These are phyloP conservation scores for Pseudofabraea citricarpa DNA, from an alignment of 2,329 filamentous ascomycete genomes.

Conservation along the genomic window DNA sequence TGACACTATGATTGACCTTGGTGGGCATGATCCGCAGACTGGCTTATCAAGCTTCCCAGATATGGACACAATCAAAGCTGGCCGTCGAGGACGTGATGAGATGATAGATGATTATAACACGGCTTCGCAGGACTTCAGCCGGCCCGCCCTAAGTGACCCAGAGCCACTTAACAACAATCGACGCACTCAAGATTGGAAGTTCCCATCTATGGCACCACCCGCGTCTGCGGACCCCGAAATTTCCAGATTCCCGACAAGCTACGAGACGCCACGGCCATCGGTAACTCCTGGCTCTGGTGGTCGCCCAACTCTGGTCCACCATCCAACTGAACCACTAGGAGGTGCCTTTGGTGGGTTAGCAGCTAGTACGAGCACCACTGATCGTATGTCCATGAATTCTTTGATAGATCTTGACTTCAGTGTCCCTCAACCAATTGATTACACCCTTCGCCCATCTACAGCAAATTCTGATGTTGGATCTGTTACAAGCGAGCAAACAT, in stretches of 20 bases:
- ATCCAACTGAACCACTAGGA: conserved; percentile 45
- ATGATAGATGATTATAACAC: conserved; percentile 15
- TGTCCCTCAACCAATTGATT: conserved; percentile 37
- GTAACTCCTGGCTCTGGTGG: conserved; percentile 25
- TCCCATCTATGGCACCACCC: conserved; percentile 48
- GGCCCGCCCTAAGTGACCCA: conserved; percentile 53
- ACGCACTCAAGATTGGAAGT: conserved; percentile 53
- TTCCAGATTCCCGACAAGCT: conserved; percentile 44
- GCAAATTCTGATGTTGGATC: conserved; percentile 34
- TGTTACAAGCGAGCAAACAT: conserved; percentile 50
- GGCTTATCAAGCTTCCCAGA: conserved; percentile 55
- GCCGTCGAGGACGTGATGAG: conserved; percentile 14
- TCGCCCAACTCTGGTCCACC: conserved; percentile 44
- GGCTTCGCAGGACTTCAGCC: conserved; percentile 35
- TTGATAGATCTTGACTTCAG: conserved; percentile 52
- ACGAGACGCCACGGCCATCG: conserved; percentile 21
- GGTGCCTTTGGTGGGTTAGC: conserved; percentile 12
- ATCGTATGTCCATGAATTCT: conserved; percentile 23
- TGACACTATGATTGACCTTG: conserved; percentile 62
- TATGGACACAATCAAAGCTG: conserved; percentile 50
- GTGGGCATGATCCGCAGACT: conserved; percentile 51
- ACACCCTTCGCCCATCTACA: conserved; percentile 21
- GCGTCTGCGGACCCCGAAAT: conserved; percentile 49
- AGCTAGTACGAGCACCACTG: conserved; percentile 7
- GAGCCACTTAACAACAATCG: conserved; percentile 48